Base-by-base conservation (phyloP, 176 grass and related monocot species). In the barley (Hordeum vulgare) region DNA sequence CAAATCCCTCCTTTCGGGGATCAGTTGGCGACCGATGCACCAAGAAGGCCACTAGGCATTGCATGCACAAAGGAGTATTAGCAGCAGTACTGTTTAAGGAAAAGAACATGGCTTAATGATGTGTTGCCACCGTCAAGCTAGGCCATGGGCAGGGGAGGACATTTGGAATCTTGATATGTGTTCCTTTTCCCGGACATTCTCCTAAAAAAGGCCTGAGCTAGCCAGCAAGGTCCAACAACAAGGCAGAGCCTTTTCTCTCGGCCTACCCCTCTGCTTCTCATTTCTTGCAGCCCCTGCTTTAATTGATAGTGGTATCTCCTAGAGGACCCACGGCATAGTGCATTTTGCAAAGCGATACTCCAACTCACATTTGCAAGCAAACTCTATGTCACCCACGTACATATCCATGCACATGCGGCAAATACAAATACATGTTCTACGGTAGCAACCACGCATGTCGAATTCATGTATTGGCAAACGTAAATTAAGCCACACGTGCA, bases 111-210 rank as follows among this genome's bases (percentile, higher is more conserved):
- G 78, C 68, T 53, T 82, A 86, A 87, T 82, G 81, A 86, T 84
- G 45, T 24, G 75, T 21, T 83, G 67, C 66, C 74, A 54, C 63
- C 27, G 17, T 78, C 86, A 89, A 87, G 71, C 49, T 58, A 40
- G 77, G 66, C 18, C 64, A 31, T 23, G 36, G 66, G 10, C 63
- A 84, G 4, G 66, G 10, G 70, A 84, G 4, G 75, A 82, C 81
- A 94, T 85, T 90, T 83, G 88, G 93, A 96, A 96, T 93, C 90
- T 95, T 88, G 85, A 67, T 77, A 68, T 76, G 81, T 86, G 9
- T 77, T 75, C 76, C 45, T 83, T 12, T 85, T 18, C n/a, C n/a
- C 23, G 64, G 40, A 44, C 40, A 4, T 85, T 6, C 39, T 70
- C 66, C 80, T 75, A 63, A 70, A 90, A 88, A 80, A 83, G 63